Evolutionary conservation across 345 rosid species (phyloP).

Genomic region (Eucalyptus grandis): DNA sequence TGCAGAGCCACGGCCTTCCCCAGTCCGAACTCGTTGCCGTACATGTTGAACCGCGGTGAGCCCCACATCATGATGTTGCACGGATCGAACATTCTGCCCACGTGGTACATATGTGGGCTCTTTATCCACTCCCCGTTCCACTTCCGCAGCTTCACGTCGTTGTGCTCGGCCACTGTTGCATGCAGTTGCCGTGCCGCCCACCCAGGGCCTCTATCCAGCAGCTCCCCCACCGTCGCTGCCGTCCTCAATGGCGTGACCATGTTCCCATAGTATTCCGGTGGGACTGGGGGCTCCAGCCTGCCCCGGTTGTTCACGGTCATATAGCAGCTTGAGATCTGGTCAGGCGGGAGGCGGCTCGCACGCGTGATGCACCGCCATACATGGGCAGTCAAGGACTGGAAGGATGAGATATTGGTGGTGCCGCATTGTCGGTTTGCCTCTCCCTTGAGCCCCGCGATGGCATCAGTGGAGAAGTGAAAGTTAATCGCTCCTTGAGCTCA

Average conservation of each 20-base stretch:
- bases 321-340: constrained; percentile 28
- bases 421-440: constrained; percentile 29
- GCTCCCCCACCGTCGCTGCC: constrained; percentile 32
- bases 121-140: constrained; percentile 31
- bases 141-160: constrained; percentile 11
- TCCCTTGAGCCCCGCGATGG: constrained; percentile 36
- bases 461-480: constrained; percentile 47
- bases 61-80: constrained; percentile 66
- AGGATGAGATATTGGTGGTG: constrained; percentile 54
- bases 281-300: constrained; percentile 39
- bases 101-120: constrained; percentile 25
- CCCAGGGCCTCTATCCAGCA: constrained; percentile 38
- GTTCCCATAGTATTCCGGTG: constrained; percentile 56
- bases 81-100: constrained; percentile 35
- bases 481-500: constrained; percentile 34
- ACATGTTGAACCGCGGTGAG: constrained; percentile 76
- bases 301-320: constrained; percentile 36
- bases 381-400: constrained; percentile 52
- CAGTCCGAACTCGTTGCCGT: constrained; percentile 67
- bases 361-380: constrained; percentile 56
- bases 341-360: constrained; percentile 15
- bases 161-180: constrained; percentile 10
- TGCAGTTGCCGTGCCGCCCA: constrained; percentile 64
- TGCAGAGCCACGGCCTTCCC: constrained; percentile 67
- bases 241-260: constrained; percentile 21